Base-by-base conservation (phyloP, 441 rosid species). In the Flueggea neowawraea region DNA sequence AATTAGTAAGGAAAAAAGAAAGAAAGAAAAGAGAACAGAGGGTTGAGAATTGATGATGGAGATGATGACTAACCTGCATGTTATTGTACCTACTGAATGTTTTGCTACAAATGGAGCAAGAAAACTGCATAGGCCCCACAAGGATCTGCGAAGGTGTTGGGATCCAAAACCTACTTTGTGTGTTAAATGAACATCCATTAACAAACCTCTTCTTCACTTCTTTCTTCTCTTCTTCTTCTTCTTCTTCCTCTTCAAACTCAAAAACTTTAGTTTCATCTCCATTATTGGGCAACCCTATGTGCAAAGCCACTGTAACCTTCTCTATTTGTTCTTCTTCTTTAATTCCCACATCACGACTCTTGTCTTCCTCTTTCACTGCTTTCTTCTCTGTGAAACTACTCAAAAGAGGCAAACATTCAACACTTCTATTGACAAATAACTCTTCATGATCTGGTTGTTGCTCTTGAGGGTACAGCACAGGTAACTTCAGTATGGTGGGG, bases 31-130 rank as follows among this genome's bases (percentile, higher is more conserved):
- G 1, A 22, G 28, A 22, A 22, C 1, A 1, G 28, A 22, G 28
- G 28, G 28, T 22, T 22, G 28, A 22, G 28, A 22, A 28, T 52
- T n/a, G 14, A 60, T 22, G 28, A 2, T 39, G 51, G 51, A 6
- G 48, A 44, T 9, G 57, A 49, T 44, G 3, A 78, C 79, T 72
- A 16, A 91, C 98, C 96, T 91, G 98, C 98, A 91, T 91, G 85
- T 89, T 92, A 66, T 92, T 92, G 89, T 85, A 92, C 73, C 98
- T 86, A 84, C 89, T 92, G 91, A 92, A 92, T 71, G 95, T 86
- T 72, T 92, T 92, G 79, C 67, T 80, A 63, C 98, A 92, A 16
- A 92, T 86, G 62, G 87, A 78, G 69, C 98, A 89, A 68, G 91
- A 77, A 70, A 89, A 92, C 63, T 86, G 96, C 96, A 87, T 89